phyloP scores from a whole-genome alignment of 345 rosid species.

The Pistacia atlantica region DNA sequence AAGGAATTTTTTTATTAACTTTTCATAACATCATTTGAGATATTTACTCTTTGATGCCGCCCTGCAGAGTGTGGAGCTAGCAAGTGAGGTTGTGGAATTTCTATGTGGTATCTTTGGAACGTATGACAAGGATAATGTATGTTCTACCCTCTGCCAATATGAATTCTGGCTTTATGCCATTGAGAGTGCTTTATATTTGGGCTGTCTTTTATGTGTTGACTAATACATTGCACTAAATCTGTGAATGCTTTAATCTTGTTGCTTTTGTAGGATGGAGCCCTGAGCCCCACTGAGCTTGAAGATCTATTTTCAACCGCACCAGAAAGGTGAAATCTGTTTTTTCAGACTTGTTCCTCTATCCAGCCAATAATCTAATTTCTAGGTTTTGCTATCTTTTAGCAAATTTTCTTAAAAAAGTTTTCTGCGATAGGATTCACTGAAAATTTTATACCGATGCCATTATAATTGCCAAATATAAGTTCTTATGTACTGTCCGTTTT shows the following conservation, averaged over 20 bases:
- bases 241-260: conserved; percentile 28
- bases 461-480: conserved; percentile 5
- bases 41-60: conserved; percentile 9
- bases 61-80: conserved; percentile 74
- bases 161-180: neutral
- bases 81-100: conserved; percentile 59
- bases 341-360: conserved; percentile 1
- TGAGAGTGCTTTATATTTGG: neutral
- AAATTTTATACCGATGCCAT: conserved; percentile 3
- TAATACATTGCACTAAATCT: neutral
- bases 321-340: conserved; percentile 48
- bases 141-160: conserved; percentile 24
- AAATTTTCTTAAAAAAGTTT: neutral
- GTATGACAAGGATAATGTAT: conserved; percentile 71
- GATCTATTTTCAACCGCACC: conserved; percentile 82
- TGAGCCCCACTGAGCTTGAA: conserved; percentile 61
- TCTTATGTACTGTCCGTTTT: conserved; percentile 25
- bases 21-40: neutral
- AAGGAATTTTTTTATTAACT: neutral
- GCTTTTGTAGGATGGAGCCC: conserved; percentile 64
- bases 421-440: conserved; percentile 3
- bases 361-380: conserved; percentile 9
- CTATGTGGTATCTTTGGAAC: conserved; percentile 64
- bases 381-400: neutral
- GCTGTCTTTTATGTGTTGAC: conserved; percentile 1